Conservation (phyloP, 768 basidiomycete genomes). For the Tulasnella sp. region DNA sequence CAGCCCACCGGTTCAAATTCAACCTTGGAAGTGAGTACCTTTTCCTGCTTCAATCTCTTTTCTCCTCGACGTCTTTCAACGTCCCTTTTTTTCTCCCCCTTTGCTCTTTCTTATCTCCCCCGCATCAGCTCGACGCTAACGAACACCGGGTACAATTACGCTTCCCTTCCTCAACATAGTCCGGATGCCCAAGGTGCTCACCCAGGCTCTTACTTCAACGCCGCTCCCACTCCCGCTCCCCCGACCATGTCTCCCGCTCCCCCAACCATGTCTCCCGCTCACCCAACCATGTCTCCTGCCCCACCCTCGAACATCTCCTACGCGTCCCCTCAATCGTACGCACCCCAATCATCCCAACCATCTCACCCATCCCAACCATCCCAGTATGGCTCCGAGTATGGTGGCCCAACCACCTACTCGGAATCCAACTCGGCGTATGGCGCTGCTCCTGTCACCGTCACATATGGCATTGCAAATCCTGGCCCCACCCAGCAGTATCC, state of each 20-base stretch:
- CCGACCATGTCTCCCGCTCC: not conserved
- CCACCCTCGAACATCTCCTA: not conserved
- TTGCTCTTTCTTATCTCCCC: not conserved
- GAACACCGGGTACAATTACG: not conserved
- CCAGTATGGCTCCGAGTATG: not conserved
- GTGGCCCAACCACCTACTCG: not conserved
- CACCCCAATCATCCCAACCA: no score
- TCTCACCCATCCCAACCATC: not conserved
- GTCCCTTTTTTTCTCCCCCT: not conserved
- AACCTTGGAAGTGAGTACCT: not conserved
- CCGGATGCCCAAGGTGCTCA: not conserved
- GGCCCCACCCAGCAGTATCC: not conserved
- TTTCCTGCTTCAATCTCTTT: not conserved
- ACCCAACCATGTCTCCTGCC: not conserved
- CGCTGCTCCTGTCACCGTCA: not conserved
- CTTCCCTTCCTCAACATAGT: not conserved
- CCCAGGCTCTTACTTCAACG: not conserved
- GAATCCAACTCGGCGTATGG: constrained; percentile 1
- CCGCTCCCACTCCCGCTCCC: not conserved
- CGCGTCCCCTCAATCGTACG: not conserved
- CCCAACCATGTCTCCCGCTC: not conserved
- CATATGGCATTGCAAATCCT: not conserved
- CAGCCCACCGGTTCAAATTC: not conserved
- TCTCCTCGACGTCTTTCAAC: not conserved
- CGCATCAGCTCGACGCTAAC: not conserved